These are phyloP conservation scores for Platanthera zijinensis DNA, from an alignment of 106 monocot species.

Conservation along the genomic window DNA sequence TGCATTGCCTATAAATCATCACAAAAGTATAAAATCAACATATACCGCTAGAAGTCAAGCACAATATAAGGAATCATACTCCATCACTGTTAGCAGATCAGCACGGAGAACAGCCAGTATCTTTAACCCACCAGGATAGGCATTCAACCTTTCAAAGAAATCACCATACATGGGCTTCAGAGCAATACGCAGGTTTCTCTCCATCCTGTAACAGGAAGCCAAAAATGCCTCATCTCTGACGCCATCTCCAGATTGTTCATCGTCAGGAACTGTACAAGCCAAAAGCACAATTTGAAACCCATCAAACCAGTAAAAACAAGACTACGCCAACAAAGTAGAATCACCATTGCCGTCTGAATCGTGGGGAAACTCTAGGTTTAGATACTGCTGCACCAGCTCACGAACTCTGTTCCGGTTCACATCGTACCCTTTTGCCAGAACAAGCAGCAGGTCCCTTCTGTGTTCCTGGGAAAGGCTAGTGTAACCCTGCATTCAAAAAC, in stretches of 20 bases:
- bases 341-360: not conserved
- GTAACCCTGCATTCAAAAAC: conserved; percentile 32
- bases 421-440: conserved; percentile 54
- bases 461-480: conserved; percentile 26
- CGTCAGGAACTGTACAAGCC: not conserved
- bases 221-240: conserved; percentile 24
- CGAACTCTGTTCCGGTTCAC: conserved; percentile 52
- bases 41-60: not conserved
- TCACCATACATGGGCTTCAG: conserved; percentile 56
- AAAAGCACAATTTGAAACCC: not conserved
- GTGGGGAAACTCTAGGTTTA: conserved; percentile 33
- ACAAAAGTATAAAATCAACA: not conserved
- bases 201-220: conserved; percentile 57
- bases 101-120: conserved; percentile 58
- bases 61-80: conserved; percentile 21
- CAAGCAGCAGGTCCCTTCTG: conserved; percentile 41
- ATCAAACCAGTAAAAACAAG: not conserved
- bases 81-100: conserved; percentile 52
- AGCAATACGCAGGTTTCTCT: conserved; percentile 53
- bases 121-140: conserved; percentile 66
- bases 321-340: not conserved
- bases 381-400: conserved; percentile 65
- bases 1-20: not conserved
- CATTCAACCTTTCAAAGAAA: conserved; percentile 62
- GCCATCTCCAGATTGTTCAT: conserved; percentile 4